A percentile compares a stretch with the other conserved stretches of the same genome.
phyloP scores from a whole-genome alignment of 2,329 filamentous ascomycete species.

The Huntiella moniliformis region DNA sequence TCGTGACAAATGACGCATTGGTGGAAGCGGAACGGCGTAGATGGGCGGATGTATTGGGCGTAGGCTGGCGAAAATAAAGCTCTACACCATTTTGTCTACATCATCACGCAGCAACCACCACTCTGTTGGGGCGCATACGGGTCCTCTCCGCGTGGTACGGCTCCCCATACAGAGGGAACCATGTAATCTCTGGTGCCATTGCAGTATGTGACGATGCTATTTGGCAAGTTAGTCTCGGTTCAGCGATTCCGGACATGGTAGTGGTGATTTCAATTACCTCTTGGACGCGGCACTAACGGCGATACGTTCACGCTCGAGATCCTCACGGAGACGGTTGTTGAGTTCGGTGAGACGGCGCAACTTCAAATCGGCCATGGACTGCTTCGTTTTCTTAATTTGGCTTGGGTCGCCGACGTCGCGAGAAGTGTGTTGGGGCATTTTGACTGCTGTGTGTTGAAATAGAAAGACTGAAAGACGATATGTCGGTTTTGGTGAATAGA shows the following conservation, averaged over 20 bases:
- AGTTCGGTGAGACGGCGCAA: constrained; percentile 88
- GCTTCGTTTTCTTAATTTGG: constrained; percentile 79
- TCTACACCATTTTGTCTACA: constrained; percentile 35
- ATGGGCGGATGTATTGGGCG: too few species aligned
- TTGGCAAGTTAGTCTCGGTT: constrained; percentile 6
- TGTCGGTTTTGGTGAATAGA: neutral
- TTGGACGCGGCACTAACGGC: constrained; percentile 86
- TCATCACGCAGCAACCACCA: constrained; percentile 83
- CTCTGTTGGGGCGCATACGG: constrained; percentile 95
- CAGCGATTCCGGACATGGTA: neutral
- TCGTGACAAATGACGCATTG: too few species aligned
- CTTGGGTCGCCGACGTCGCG: constrained; percentile 48
- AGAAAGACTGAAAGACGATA: neutral
- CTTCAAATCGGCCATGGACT: constrained; percentile 98
- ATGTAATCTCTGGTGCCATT: constrained; percentile 97
- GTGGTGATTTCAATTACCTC: constrained; percentile 36
- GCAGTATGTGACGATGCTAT: constrained; percentile 91
- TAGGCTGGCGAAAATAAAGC: too few species aligned
- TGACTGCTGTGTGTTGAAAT: constrained; percentile 15
- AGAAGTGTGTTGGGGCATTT: constrained; percentile 48
- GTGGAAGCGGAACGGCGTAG: too few species aligned
- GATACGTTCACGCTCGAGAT: constrained; percentile 85
- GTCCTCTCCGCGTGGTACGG: constrained; percentile 85
- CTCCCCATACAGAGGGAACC: constrained; percentile 93
- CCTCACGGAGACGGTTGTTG: constrained; percentile 88